phyloP scores from a whole-genome alignment of 169 alveolate genomes.

The Plasmodium falciparum region DNA sequence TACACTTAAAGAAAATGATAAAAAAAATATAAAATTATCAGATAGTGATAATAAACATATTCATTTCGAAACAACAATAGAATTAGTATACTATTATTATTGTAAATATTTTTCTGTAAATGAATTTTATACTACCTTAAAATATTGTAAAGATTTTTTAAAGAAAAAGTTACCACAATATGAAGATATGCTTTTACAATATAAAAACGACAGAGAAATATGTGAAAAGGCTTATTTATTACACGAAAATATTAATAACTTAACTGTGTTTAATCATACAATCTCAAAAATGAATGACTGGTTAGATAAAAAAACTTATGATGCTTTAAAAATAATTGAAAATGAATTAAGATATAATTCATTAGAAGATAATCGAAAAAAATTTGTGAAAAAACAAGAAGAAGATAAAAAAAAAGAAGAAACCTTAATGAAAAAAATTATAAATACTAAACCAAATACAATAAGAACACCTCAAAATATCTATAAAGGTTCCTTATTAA shows the following conservation, averaged over 20 bases:
- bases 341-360: conserved; percentile 59
- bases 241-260: conserved; percentile 41
- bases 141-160: conserved; percentile 61
- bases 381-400: conserved; percentile 55
- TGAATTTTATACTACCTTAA: conserved; percentile 49
- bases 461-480: conserved; percentile 78
- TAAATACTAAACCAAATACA: conserved; percentile 71
- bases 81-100: conserved; percentile 60
- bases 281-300: conserved; percentile 71
- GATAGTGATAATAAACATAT: conserved; percentile 14
- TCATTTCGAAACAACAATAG: conserved; percentile 59
- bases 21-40: background rate
- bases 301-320: conserved; percentile 71
- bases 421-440: conserved; percentile 62
- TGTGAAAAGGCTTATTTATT: conserved; percentile 51
- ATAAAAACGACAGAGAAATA: conserved; percentile 42
- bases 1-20: background rate
- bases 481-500: conserved; percentile 80
- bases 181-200: conserved; percentile 69
- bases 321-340: conserved; percentile 73
- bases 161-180: conserved; percentile 50
- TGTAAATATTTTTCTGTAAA: conserved; percentile 39
- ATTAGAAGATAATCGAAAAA: conserved; percentile 75
- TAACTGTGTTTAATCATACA: conserved; percentile 65
- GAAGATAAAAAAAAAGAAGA: conserved; percentile 76